Conservation (phyloP, 2,329 filamentous ascomycete species). For the Paraphoma chrysanthemicola region DNA sequence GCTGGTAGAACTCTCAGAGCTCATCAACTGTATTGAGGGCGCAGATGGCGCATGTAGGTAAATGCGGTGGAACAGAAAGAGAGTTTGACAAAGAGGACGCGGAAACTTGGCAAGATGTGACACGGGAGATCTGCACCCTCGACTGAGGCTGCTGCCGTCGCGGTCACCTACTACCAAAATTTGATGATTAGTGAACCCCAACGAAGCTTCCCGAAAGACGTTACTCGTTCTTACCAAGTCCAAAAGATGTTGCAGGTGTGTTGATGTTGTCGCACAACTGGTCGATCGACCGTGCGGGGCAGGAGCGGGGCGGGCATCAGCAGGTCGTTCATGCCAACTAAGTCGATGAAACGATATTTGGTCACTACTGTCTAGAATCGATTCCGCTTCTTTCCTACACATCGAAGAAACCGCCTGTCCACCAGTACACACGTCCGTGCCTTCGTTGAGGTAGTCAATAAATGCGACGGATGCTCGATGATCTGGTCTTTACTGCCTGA, state of each 20-base stretch:
- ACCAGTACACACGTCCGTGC: too few species aligned
- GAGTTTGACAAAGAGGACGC: background rate
- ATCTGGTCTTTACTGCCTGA: too few species aligned
- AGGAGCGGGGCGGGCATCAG: background rate
- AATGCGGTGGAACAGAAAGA: background rate
- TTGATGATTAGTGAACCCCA: too few species aligned
- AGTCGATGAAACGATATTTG: background rate
- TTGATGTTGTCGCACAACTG: background rate
- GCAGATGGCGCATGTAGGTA: background rate
- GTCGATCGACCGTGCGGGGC: conserved; percentile 11
- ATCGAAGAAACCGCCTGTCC: too few species aligned
- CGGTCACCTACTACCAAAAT: background rate
- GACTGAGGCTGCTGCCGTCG: too few species aligned
- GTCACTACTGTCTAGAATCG: too few species aligned
- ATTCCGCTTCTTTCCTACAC: too few species aligned
- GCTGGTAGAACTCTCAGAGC: background rate
- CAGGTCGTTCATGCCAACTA: background rate
- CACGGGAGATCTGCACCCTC: background rate
- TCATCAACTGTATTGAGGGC: background rate
- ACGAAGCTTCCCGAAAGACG: too few species aligned
- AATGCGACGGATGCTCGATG: too few species aligned
- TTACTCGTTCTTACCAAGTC: background rate
- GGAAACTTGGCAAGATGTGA: background rate
- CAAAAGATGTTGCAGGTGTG: background rate
- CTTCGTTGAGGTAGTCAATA: too few species aligned